A percentile compares a stretch with the other conserved stretches of the same genome.
Conservation (phyloP, 1,139 yeast genomes). For the Yueomyces sp. region DNA sequence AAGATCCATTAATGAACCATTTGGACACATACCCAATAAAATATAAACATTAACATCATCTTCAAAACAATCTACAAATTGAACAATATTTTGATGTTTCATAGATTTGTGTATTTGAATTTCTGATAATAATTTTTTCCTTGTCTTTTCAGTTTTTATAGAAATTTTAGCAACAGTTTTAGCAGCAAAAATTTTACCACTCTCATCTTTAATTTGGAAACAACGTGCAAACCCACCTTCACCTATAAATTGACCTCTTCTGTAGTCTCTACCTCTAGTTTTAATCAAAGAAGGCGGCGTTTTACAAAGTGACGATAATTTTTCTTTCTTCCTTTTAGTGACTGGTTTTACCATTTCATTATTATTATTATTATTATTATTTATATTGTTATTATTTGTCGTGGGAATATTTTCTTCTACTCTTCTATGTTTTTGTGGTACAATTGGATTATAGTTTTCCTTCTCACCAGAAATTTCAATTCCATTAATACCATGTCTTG, state of each 20-base stretch:
- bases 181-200: conserved; percentile 86
- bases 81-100: conserved; percentile 80
- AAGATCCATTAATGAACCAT: conserved; percentile 86
- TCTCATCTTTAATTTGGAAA: conserved; percentile 86
- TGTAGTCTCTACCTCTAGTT: conserved; percentile 82
- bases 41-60: conserved; percentile 90
- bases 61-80: conserved; percentile 88
- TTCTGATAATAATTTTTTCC: conserved; percentile 79
- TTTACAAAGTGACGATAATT: conserved; percentile 75
- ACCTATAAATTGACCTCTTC: conserved; percentile 83
- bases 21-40: conserved; percentile 84
- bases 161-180: conserved; percentile 96
- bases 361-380: neutral
- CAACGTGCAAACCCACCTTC: conserved; percentile 99
- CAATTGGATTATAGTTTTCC: too few species aligned
- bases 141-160: conserved; percentile 80
- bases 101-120: conserved; percentile 90
- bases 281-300: conserved; percentile 91
- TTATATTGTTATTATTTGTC: neutral
- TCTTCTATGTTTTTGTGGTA: too few species aligned
- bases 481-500: too few species aligned
- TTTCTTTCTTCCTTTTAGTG: conserved; percentile 65
- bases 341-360: conserved; percentile 7
- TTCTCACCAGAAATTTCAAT: too few species aligned
- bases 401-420: too few species aligned